Conservation (phyloP, 2,329 filamentous ascomycete species). For the Phyllosticta citrichinensis region DNA sequence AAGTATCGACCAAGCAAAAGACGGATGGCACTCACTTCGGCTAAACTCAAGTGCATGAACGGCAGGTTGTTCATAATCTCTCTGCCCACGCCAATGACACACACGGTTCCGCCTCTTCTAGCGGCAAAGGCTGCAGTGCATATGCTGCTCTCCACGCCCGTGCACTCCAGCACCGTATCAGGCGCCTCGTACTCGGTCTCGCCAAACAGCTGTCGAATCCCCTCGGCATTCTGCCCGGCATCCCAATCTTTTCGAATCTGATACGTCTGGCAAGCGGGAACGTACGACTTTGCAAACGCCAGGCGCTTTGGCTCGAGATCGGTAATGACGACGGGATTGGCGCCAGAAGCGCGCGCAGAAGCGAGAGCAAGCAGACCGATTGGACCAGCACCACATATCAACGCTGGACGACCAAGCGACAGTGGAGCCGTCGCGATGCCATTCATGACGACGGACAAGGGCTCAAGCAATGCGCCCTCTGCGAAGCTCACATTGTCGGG, state of each 20-base stretch:
- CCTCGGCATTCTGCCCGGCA: slow-evolving; percentile 40
- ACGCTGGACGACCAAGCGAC: slow-evolving; percentile 43
- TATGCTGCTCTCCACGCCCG: slow-evolving; percentile 54
- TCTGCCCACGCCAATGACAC: slow-evolving; percentile 55
- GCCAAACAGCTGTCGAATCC: slow-evolving; percentile 46
- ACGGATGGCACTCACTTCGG: slow-evolving; percentile 37
- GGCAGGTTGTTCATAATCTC: slow-evolving; percentile 55
- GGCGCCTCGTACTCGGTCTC: slow-evolving; percentile 25
- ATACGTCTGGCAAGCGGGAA: slow-evolving; percentile 46
- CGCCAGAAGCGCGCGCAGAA: slow-evolving; percentile 51
- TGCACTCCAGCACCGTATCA: slow-evolving; percentile 53
- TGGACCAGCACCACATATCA: slow-evolving; percentile 54
- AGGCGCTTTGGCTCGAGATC: slow-evolving; percentile 49
- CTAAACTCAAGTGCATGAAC: slow-evolving; percentile 56
- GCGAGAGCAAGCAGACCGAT: slow-evolving; percentile 55
- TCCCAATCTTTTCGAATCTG: slow-evolving; percentile 39
- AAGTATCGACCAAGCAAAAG: neutral
- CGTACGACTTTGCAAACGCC: slow-evolving; percentile 47
- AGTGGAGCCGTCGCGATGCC: slow-evolving; percentile 47
- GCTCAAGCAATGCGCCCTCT: slow-evolving; percentile 55
- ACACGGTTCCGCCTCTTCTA: slow-evolving; percentile 48
- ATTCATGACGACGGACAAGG: slow-evolving; percentile 52
- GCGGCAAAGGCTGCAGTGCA: slow-evolving; percentile 48
- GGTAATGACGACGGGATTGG: slow-evolving; percentile 54
- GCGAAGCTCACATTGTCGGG: slow-evolving; percentile 47